Conservation (phyloP, 163 green algal species). For the Smithsoniella earleae region DNA sequence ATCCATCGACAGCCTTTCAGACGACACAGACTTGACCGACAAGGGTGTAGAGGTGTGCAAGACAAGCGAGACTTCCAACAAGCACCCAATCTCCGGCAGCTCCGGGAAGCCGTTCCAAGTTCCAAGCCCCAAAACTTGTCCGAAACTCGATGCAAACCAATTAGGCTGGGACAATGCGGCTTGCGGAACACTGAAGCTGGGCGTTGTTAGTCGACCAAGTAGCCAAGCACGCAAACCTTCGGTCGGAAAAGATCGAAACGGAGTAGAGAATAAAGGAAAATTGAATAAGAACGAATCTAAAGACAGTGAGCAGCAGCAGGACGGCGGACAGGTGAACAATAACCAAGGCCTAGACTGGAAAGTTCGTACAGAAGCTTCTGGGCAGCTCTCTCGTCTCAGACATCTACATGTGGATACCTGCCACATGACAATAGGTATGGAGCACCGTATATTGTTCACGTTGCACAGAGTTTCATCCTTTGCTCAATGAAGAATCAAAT, state of each 20-base stretch:
- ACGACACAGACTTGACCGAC: background rate
- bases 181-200: background rate
- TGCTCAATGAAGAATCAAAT: no score
- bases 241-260: background rate
- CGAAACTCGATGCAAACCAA: background rate
- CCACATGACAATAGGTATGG: no score
- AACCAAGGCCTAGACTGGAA: background rate
- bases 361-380: background rate
- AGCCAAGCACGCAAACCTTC: background rate
- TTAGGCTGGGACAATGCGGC: constrained; percentile 14
- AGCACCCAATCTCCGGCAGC: background rate
- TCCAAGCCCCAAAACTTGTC: background rate
- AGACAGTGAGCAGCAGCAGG: background rate
- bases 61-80: background rate
- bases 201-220: background rate
- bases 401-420: no score
- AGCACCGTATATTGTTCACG: no score
- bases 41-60: background rate
- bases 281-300: background rate
- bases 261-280: background rate
- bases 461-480: no score
- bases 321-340: background rate
- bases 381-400: no score
- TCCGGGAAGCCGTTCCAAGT: background rate
- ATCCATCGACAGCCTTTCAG: background rate